These are phyloP conservation scores for Vitis rotundifolia DNA, from an alignment of 164 flowering plant genomes.

Conservation along the genomic window DNA sequence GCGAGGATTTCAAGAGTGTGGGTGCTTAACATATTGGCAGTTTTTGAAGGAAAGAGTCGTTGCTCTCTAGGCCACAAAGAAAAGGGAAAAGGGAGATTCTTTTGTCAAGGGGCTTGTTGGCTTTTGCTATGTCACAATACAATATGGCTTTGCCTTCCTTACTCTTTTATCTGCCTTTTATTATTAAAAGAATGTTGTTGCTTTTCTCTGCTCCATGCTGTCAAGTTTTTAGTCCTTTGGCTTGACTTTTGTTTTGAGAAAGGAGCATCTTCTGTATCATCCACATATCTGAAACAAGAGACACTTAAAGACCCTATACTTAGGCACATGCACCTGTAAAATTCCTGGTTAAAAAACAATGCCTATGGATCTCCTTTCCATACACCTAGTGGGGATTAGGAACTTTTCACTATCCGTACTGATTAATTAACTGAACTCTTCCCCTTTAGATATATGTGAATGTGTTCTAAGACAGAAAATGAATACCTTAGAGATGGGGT, in stretches of 20 bases:
- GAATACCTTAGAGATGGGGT: too few relatives aligned
- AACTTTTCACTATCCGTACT: too few relatives aligned
- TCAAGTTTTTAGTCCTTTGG: neutral
- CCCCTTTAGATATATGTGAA: too few relatives aligned
- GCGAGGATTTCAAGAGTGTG: conserved; percentile 25
- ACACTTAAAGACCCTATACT: neutral
- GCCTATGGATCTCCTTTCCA: too few relatives aligned
- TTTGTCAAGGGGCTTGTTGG: conserved; percentile 28
- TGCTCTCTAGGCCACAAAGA: conserved; percentile 31
- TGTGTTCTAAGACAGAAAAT: too few relatives aligned
- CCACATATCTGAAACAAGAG: neutral
- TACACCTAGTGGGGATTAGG: too few relatives aligned
- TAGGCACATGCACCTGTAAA: neutral
- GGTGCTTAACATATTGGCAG: conserved; percentile 19
- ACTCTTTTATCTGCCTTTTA: neutral
- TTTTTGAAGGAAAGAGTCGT: conserved; percentile 24
- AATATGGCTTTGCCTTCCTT: neutral
- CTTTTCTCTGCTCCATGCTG: neutral
- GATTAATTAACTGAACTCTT: too few relatives aligned
- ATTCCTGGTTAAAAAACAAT: neutral
- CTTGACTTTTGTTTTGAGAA: too few relatives aligned
- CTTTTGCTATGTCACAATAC: conserved; percentile 21
- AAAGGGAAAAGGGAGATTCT: conserved; percentile 32
- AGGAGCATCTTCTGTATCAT: neutral
- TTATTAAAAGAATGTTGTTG: neutral